Conservation (phyloP, 2,329 filamentous ascomycete species). For the Fusarium verrucosum region DNA sequence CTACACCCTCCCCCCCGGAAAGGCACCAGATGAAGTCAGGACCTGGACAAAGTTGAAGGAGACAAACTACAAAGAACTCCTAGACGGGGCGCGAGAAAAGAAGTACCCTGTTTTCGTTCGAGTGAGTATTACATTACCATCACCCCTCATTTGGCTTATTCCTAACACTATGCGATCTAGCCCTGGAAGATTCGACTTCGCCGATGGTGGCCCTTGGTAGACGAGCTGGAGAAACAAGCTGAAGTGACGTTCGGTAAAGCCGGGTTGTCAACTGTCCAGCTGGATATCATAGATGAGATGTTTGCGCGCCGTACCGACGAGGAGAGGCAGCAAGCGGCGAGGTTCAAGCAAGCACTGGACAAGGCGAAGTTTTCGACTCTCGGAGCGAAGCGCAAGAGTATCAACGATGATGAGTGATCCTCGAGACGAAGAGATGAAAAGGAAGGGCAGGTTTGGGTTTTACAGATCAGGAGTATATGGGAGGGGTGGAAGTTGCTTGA, state of each 20-base stretch:
- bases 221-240: conserved; percentile 16
- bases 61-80: conserved; percentile 10
- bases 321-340: conserved; percentile 14
- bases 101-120: conserved; percentile 33
- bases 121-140: conserved; percentile 23
- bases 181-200: conserved; percentile 40
- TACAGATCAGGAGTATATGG: background rate
- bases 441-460: too few relatives aligned
- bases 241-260: conserved; percentile 1
- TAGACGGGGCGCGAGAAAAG: conserved; percentile 8
- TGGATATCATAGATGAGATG: conserved; percentile 32
- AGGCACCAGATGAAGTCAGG: conserved; percentile 14
- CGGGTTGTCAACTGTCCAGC: conserved; percentile 28
- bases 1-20: conserved; percentile 22
- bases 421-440: background rate
- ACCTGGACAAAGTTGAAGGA: conserved; percentile 29
- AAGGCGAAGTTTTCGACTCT: conserved; percentile 3
- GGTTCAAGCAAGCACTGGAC: conserved; percentile 6
- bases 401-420: background rate
- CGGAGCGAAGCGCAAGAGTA: background rate
- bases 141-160: background rate
- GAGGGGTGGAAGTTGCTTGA: background rate
- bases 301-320: conserved; percentile 22
- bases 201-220: conserved; percentile 30
- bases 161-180: conserved; percentile 15